These are phyloP conservation scores for Salicornia ramosissima DNA, from an alignment of 148 eudicot species.

Conservation along the genomic window DNA sequence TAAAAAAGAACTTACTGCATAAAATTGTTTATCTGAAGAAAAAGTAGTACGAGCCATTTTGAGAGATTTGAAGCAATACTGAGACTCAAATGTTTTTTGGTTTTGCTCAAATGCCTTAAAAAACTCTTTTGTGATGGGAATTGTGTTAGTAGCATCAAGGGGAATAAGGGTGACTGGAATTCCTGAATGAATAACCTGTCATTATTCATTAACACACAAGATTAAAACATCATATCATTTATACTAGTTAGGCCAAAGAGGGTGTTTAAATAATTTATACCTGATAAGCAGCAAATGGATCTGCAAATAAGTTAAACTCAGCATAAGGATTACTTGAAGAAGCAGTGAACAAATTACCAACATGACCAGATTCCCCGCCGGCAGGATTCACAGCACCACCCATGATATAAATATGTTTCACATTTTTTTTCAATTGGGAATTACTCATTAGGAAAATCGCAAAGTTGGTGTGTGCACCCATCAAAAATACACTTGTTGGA, in stretches of 20 bases:
- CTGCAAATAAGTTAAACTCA: constrained; percentile 77
- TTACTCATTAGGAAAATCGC: constrained; percentile 73
- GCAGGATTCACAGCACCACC: constrained; percentile 76
- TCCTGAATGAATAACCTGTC: constrained; percentile 80
- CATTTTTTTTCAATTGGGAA: constrained; percentile 71
- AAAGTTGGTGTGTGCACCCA: constrained; percentile 68
- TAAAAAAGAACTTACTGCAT: constrained; percentile 31
- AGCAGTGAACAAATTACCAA: constrained; percentile 63
- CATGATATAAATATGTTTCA: constrained; percentile 71
- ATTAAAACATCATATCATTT: neutral
- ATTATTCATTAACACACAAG: neutral
- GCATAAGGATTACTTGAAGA: constrained; percentile 71
- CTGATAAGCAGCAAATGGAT: constrained; percentile 95
- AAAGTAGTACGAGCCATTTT: constrained; percentile 57
- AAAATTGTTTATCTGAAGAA: constrained; percentile 51
- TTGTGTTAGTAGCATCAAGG: constrained; percentile 80
- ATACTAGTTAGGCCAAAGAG: too few relatives aligned
- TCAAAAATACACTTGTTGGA: constrained; percentile 56
- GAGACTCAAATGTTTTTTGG: constrained; percentile 77
- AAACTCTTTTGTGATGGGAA: constrained; percentile 52
- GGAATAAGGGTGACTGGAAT: constrained; percentile 80
- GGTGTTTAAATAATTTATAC: constrained; percentile 18
- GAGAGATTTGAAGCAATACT: constrained; percentile 62
- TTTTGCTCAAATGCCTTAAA: constrained; percentile 47
- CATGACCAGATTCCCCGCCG: constrained; percentile 48